Evolutionary conservation across 148 eudicot species (phyloP).

Genomic region (Camellia lanceoleosa): DNA sequence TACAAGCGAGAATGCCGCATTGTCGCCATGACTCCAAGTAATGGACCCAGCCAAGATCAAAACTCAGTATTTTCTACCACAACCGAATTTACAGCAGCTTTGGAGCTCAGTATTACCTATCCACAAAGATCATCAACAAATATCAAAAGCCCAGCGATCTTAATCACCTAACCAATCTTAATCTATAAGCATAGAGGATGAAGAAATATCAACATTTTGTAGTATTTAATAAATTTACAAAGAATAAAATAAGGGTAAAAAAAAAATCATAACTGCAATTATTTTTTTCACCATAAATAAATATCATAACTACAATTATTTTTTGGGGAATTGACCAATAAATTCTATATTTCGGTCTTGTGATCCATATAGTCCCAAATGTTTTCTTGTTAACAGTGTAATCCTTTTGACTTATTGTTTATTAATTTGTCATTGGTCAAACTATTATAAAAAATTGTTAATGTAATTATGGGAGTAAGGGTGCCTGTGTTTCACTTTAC

Average conservation of each 20-base stretch:
- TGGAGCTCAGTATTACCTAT: slow-evolving; percentile 7
- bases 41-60: slow-evolving; percentile 46
- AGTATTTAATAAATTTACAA: background rate
- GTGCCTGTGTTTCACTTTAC: too few species aligned
- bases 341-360: too few species aligned
- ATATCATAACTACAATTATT: too few species aligned
- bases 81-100: slow-evolving; percentile 6
- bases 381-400: too few species aligned
- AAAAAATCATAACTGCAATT: background rate
- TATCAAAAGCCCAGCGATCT: slow-evolving; percentile 6
- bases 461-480: too few species aligned
- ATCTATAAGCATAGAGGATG: background rate
- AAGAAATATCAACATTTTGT: background rate
- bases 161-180: background rate
- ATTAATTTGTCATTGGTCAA: too few species aligned
- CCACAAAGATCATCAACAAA: slow-evolving; percentile 2
- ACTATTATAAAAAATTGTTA: too few species aligned
- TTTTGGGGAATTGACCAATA: too few species aligned
- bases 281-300: too few species aligned
- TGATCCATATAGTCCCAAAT: too few species aligned
- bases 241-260: too few species aligned
- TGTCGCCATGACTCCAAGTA: slow-evolving; percentile 45
- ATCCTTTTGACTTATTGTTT: too few species aligned
- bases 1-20: slow-evolving; percentile 48
- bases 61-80: background rate